A percentile compares a stretch with the other conserved stretches of the same genome.
Evolutionary conservation across 2,329 filamentous ascomycete species (phyloP).

Genomic region (Colletotrichum sp.): DNA sequence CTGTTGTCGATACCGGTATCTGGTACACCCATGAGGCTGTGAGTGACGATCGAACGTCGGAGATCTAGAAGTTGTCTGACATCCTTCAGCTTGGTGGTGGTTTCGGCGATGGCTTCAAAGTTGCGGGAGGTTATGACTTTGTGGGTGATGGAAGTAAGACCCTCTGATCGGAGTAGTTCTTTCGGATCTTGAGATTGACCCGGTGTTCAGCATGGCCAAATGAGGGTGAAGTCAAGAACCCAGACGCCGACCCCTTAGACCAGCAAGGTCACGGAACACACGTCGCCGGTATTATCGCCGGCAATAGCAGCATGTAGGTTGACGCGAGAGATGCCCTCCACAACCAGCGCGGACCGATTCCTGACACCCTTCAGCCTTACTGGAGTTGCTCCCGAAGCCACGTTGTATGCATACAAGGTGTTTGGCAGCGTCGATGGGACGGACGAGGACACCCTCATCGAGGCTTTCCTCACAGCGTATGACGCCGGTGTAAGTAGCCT

Average conservation of each 20-base stretch:
- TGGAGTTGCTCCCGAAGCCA: constrained; percentile 13
- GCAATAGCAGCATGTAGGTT: constrained; percentile 12
- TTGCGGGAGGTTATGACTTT: constrained; percentile 15
- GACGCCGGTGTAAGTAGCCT: constrained; percentile 7
- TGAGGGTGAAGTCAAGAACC: constrained; percentile 26
- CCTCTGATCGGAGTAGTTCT: constrained; percentile 16
- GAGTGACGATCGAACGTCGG: neutral
- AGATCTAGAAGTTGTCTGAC: neutral
- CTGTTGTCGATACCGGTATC: constrained; percentile 12
- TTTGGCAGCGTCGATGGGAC: constrained; percentile 12
- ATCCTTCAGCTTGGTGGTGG: constrained; percentile 1
- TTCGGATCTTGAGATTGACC: neutral
- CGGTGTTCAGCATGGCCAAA: constrained; percentile 20
- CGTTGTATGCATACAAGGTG: constrained; percentile 16
- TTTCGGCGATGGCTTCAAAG: constrained; percentile 13
- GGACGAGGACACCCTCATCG: constrained; percentile 20
- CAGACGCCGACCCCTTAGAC: constrained; percentile 40
- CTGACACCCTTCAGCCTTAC: neutral
- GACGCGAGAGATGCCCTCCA: neutral
- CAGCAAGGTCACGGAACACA: constrained; percentile 42
- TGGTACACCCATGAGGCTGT: constrained; percentile 17
- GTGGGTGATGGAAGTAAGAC: constrained; percentile 17
- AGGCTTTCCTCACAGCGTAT: constrained; percentile 15
- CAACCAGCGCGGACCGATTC: neutral
- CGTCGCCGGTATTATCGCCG: constrained; percentile 33